Evolutionary conservation across 73 alveolate species (phyloP).

Genomic region (Paramecium biaurelia): DNA sequence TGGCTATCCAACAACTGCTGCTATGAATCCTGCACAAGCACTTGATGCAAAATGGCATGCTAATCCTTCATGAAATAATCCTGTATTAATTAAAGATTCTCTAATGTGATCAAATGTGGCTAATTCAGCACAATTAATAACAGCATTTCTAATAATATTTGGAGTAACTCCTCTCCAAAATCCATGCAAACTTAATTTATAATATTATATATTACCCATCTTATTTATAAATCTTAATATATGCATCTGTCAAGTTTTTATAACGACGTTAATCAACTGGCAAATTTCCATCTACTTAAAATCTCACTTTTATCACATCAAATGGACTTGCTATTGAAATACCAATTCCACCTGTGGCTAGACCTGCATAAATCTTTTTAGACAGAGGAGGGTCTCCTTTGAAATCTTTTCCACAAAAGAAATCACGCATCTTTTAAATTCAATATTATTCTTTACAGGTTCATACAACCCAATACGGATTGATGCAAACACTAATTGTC

Average conservation of each 20-base stretch:
- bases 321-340: conserved; percentile 77
- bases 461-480: conserved; percentile 77
- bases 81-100: conserved; percentile 62
- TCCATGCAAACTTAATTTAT: conserved; percentile 7
- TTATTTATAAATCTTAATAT: conserved; percentile 58
- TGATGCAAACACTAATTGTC: conserved; percentile 78
- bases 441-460: conserved; percentile 57
- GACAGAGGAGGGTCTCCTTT: conserved; percentile 67
- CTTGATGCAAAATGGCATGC: conserved; percentile 64
- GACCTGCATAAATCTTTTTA: conserved; percentile 72
- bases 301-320: conserved; percentile 76
- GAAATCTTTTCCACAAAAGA: conserved; percentile 60
- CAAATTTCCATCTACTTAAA: conserved; percentile 67
- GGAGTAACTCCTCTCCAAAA: conserved; percentile 74
- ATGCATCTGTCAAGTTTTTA: conserved; percentile 67
- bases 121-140: conserved; percentile 77
- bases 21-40: conserved; percentile 76
- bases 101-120: conserved; percentile 75
- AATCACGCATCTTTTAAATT: conserved; percentile 29
- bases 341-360: conserved; percentile 78
- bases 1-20: conserved; percentile 74
- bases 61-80: conserved; percentile 62
- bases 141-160: conserved; percentile 71
- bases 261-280: conserved; percentile 61
- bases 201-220: conserved; percentile 57